Percentiles rank a stretch among this genome's conserved stretches.
phyloP scores from a whole-genome alignment of 495 filamentous ascomycete genomes.

The Hypoxylon crocopeplum region DNA sequence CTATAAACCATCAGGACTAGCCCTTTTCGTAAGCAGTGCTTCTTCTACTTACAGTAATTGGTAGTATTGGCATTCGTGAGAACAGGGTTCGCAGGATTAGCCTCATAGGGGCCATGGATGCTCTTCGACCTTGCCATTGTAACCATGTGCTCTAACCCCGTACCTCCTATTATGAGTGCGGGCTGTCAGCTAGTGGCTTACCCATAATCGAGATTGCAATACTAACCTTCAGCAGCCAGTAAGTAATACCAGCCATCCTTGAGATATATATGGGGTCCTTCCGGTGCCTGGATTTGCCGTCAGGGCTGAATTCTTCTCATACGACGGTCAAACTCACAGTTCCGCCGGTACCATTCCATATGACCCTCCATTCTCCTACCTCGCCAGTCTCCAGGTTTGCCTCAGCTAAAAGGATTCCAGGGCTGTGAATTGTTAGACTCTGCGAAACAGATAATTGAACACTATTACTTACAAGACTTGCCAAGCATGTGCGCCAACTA shows the following conservation, averaged over 20 bases:
- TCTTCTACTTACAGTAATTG: constrained; percentile 47
- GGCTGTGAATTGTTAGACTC: constrained; percentile 27
- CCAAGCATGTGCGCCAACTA: constrained; percentile 53
- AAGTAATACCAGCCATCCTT: constrained; percentile 71
- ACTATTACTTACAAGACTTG: constrained; percentile 42
- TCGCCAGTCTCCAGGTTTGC: constrained; percentile 47
- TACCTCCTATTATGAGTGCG: constrained; percentile 52
- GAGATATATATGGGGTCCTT: constrained; percentile 70
- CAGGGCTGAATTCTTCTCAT: background rate
- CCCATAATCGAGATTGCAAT: background rate
- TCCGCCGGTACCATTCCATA: constrained; percentile 55
- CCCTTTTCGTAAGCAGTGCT: background rate
- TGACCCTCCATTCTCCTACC: constrained; percentile 45
- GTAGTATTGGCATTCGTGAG: constrained; percentile 61
- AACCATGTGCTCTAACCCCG: constrained; percentile 60
- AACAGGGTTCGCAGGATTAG: constrained; percentile 59
- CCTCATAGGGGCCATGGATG: constrained; percentile 63
- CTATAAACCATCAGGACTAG: constrained; percentile 12
- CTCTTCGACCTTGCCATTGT: constrained; percentile 58
- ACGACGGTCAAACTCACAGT: constrained; percentile 19
- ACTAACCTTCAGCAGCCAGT: constrained; percentile 65
- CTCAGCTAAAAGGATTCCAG: constrained; percentile 48
- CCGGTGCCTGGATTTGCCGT: constrained; percentile 51
- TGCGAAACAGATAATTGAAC: background rate
- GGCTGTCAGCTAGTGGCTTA: background rate